Evolutionary conservation across 2,329 filamentous ascomycete genomes (phyloP).

Genomic region (Fusarium sp.): DNA sequence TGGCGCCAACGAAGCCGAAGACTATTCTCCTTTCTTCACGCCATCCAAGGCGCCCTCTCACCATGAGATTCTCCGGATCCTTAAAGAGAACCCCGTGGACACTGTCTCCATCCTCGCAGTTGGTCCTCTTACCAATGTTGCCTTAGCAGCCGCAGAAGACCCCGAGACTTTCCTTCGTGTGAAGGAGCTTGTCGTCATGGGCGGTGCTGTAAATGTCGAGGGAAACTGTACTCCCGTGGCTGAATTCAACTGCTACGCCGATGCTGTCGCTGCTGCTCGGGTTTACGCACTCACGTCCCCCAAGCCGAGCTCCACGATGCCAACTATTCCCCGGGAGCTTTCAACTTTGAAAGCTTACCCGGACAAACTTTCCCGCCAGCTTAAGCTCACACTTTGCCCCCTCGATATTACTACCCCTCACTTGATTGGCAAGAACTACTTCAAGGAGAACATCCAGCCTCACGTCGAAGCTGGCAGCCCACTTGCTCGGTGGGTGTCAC

Average conservation of each 20-base stretch:
- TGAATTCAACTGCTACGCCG: constrained; percentile 96
- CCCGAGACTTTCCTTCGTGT: constrained; percentile 87
- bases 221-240: constrained; percentile 88
- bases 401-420: constrained; percentile 81
- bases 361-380: constrained; percentile 64
- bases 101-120: constrained; percentile 91
- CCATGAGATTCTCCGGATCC: constrained; percentile 87
- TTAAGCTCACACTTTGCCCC: constrained; percentile 77
- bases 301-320: constrained; percentile 81
- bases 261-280: constrained; percentile 79
- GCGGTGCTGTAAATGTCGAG: constrained; percentile 79
- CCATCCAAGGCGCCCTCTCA: constrained; percentile 79
- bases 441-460: constrained; percentile 64
- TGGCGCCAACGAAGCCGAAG: constrained; percentile 50
- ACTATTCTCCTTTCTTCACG: constrained; percentile 72
- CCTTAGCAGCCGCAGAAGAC: constrained; percentile 86
- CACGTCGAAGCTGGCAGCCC: constrained; percentile 72
- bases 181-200: constrained; percentile 96
- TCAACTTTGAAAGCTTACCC: constrained; percentile 70
- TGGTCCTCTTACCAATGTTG: constrained; percentile 93
- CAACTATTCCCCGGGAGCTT: constrained; percentile 65
- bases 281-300: constrained; percentile 81
- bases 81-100: constrained; percentile 81
- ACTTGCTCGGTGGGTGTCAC: constrained; percentile 76
- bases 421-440: constrained; percentile 68